These are phyloP conservation scores for Acorus gramineus DNA, from an alignment of 106 monocot species.

Conservation along the genomic window DNA sequence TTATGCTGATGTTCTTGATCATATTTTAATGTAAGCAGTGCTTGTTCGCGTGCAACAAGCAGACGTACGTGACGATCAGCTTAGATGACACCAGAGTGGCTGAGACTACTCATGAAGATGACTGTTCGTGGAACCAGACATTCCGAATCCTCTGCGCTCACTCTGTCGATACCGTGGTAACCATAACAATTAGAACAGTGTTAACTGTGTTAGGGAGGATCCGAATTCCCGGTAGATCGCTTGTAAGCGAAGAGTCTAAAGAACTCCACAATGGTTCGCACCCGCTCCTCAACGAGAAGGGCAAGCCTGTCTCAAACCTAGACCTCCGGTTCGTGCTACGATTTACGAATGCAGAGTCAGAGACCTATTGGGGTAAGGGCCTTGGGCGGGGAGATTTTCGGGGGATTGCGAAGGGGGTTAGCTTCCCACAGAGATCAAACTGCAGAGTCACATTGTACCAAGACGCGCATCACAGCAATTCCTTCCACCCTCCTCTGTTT, in stretches of 20 bases:
- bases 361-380: conserved; percentile 14
- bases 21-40: conserved; percentile 13
- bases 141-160: conserved; percentile 32
- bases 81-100: conserved; percentile 25
- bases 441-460: conserved; percentile 44
- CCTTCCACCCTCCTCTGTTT: neutral
- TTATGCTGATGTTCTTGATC: neutral
- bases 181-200: conserved; percentile 10
- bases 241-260: neutral
- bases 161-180: conserved; percentile 7
- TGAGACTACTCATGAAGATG: conserved; percentile 17
- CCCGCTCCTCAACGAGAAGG: conserved; percentile 7
- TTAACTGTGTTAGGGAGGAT: conserved; percentile 13
- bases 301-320: neutral
- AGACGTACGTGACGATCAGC: conserved; percentile 22
- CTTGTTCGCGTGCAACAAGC: conserved; percentile 6
- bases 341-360: conserved; percentile 18
- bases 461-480: conserved; percentile 23
- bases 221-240: conserved; percentile 3
- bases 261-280: neutral
- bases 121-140: conserved; percentile 30
- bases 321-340: conserved; percentile 14
- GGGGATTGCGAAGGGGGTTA: conserved; percentile 4
- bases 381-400: neutral
- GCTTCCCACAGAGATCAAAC: conserved; percentile 29